A percentile compares a stretch with the other conserved stretches of the same genome.
Evolutionary conservation across 371 early-diverging fungal genomes (phyloP).

Genomic region (Apophysomyces variabilis): DNA sequence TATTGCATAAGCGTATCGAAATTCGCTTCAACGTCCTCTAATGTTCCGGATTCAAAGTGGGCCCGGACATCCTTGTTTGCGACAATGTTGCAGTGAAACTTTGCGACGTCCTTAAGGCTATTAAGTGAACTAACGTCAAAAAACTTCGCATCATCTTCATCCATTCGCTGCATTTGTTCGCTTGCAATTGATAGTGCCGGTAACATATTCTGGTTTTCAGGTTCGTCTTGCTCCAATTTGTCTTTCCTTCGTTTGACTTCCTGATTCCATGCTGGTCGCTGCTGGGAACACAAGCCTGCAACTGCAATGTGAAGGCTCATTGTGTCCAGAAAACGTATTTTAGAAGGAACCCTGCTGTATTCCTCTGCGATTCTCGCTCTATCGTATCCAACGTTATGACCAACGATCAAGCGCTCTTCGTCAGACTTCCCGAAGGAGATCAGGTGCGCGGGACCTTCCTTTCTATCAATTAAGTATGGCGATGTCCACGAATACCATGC

Average conservation of each 20-base stretch:
- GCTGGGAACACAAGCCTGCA: constrained; percentile 90
- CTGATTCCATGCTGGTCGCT: constrained; percentile 80
- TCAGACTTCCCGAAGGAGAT: constrained; percentile 63
- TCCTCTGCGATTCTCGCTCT: constrained; percentile 90
- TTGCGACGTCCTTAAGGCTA: constrained; percentile 77
- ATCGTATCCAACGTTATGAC: constrained; percentile 94
- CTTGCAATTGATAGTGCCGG: constrained; percentile 21
- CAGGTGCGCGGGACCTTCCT: constrained; percentile 51
- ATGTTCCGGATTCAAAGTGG: constrained; percentile 65
- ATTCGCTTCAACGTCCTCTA: constrained; percentile 56
- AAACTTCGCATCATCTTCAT: constrained; percentile 32
- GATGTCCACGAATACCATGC: constrained; percentile 96
- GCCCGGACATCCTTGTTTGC: constrained; percentile 81
- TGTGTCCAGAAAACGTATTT: constrained; percentile 84
- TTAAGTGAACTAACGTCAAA: constrained; percentile 82
- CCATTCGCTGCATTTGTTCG: constrained; percentile 33
- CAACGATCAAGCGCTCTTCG: constrained; percentile 72
- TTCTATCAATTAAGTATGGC: constrained; percentile 62
- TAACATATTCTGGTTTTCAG: constrained; percentile 32
- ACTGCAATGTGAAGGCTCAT: constrained; percentile 94
- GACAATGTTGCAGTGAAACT: constrained; percentile 73
- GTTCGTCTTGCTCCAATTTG: constrained; percentile 17
- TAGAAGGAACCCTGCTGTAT: constrained; percentile 61
- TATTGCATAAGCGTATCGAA: constrained; percentile 79
- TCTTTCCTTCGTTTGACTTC: constrained; percentile 57